Evolutionary conservation across 148 eudicot genomes (phyloP), one percentile per base, ranked within the genome.

Genomic region (Rhododendron molle): DNA sequence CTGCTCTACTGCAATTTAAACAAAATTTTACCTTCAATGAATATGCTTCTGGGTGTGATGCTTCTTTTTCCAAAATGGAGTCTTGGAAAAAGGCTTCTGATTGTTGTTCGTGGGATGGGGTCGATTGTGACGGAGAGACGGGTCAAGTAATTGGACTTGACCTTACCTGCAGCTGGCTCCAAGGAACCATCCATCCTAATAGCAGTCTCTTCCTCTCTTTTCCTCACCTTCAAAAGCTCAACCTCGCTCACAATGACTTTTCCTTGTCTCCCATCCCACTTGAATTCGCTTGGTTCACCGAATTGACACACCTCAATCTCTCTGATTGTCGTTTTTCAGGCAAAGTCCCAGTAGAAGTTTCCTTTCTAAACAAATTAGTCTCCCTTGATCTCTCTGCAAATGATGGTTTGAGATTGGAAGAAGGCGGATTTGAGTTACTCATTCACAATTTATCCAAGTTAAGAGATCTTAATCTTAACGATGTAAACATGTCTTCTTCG

Each of bases 71-170:
- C 34, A 74, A 74, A 1, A 30, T 32, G 43, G 21, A 30, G 23
- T 30, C 78, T 18, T 36, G 78, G 78, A 74, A 12, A 36, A 36
- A 74, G n/a, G 78, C n/a, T 32, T 62, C 34, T 28, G 82, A 85
- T 74, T 87, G 89, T 73, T 89, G 90, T 58, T 15, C 44, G 5
- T 89, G 80, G 80, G 80, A 76, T 20, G 80, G 80, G 49, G 50
- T 76, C 6, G 12, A 38, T 21, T 76, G 80, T 74, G 78, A 74
- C 6, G 5, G 10, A 2, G 1, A 7, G 5, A 76, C 80, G 0
- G 28, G 80, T 20, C 80, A 40, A 7, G 80, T 76, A 16, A 76
- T 76, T 20, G 80, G 49, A 46, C 49, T 76, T 5, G 49, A 76
- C 80, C 80, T 76, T n/a, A 76, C 50, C 5, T 76, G 80, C 12